Base-by-base conservation (phyloP, 208 protist species). In the Leishmania tropica region DNA sequence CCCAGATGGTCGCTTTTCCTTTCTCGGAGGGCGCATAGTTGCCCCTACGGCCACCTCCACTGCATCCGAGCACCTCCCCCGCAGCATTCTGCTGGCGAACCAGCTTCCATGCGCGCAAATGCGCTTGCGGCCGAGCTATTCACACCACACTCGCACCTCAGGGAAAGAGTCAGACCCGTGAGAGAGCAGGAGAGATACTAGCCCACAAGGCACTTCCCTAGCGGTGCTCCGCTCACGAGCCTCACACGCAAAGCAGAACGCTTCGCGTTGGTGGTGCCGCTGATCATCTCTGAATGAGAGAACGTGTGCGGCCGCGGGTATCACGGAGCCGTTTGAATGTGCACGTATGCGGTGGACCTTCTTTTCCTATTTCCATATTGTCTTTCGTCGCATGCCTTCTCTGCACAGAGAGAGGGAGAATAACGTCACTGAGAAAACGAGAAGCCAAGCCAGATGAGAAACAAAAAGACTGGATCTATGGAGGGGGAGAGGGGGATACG, bases 391-490 rank as follows among this genome's bases (percentile, higher is more conserved):
- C 42, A 21, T 3, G 21, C 1, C 42, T 4, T 31, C 67, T 53
- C 13, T 21, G 10, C 7, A 51, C 2, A 73, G 48, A 31, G 15
- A 78, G n/a, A 21, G 28, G 71, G 24, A 48, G 28, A 45, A 83
- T 77, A 83, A 48, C 67, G 42, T n/a, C 40, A 48, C 5, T 48
- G 48, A 83, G 74, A 74, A 40, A 77, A 87, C 80, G 71, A 17
- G 60, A 65, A 15, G 28, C 60, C 21, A 15, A 60, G 53, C 58
- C 13, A 84, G 62, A 19, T 78, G 75, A 79, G 8, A 58, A 7
- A 75, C 47, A 58, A 81, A 84, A 65, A 79, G 71, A 80, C 31
- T 60, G 53, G 56, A 80, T 81, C 73, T 81, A 85, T 82, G 78
- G 28, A 35, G 28, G 45, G n/a, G 11, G 71, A 13, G 31, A 8